Percentiles rank a stretch among this genome's conserved stretches.
phyloP scores from a whole-genome alignment of 768 basidiomycete genomes.

The Trametes punicea region DNA sequence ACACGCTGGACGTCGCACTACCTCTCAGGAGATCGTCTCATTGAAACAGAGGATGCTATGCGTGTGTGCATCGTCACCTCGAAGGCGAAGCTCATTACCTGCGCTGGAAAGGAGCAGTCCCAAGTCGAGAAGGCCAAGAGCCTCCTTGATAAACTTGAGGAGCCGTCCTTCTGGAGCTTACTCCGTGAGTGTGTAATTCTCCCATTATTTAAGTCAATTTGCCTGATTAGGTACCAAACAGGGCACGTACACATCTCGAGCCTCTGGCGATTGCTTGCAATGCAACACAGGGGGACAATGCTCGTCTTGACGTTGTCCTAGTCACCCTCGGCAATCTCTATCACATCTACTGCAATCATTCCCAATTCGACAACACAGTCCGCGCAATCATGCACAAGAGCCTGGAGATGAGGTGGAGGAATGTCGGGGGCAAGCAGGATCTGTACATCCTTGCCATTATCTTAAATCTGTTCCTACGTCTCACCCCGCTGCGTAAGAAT shows the following conservation, averaged over 20 bases:
- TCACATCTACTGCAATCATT: slow-evolving; percentile 23
- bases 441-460: slow-evolving; percentile 34
- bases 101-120: too few relatives aligned
- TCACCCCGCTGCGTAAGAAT: too few relatives aligned
- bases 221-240: not conserved
- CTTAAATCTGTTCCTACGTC: slow-evolving; percentile 33
- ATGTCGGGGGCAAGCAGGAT: slow-evolving; percentile 27
- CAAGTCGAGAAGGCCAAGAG: not conserved
- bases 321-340: slow-evolving; percentile 20
- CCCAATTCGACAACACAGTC: slow-evolving; percentile 12
- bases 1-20: too few relatives aligned
- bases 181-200: not conserved
- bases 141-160: not conserved
- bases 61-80: not conserved
- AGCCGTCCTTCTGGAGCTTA: not conserved
- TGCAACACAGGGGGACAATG: slow-evolving; percentile 10
- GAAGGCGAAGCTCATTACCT: not conserved
- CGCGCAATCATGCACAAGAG: slow-evolving; percentile 24
- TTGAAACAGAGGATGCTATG: too few relatives aligned
- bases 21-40: too few relatives aligned
- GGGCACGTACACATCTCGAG: not conserved
- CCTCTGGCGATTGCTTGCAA: slow-evolving; percentile 22
- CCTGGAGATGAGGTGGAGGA: slow-evolving; percentile 34
- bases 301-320: slow-evolving; percentile 18
- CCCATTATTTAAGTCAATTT: not conserved